These are phyloP conservation scores for Camelina hispida DNA, from an alignment of 345 rosid species.

Conservation along the genomic window DNA sequence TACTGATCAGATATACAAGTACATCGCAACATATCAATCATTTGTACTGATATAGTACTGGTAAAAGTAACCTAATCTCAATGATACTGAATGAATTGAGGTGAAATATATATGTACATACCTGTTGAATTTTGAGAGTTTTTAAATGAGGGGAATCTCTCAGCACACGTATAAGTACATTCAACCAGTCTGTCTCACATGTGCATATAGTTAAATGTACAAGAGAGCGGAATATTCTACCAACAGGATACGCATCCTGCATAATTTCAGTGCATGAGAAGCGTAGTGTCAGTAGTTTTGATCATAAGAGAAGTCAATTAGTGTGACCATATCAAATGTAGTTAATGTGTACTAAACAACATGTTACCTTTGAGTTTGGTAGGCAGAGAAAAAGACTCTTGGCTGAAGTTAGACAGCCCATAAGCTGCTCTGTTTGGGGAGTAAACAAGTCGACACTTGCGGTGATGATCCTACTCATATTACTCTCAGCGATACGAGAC, in stretches of 20 bases:
- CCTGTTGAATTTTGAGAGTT: background rate
- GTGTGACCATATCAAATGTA: background rate
- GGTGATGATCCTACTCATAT: background rate
- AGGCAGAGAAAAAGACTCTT: background rate
- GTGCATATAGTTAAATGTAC: background rate
- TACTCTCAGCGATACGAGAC: background rate
- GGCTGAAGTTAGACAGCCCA: background rate
- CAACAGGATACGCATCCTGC: conserved; percentile 3
- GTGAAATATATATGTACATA: background rate
- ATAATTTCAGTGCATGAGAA: background rate
- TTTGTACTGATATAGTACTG: background rate
- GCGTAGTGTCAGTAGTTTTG: background rate
- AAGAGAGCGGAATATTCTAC: background rate
- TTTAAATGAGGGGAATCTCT: background rate
- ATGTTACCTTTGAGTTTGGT: conserved; percentile 9
- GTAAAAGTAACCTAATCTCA: background rate
- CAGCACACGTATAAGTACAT: conserved; percentile 4
- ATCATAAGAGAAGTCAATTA: background rate
- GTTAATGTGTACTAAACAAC: background rate
- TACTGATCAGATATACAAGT: conserved; percentile 1
- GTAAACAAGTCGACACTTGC: background rate
- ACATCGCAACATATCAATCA: background rate
- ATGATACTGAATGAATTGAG: background rate
- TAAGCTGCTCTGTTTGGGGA: background rate
- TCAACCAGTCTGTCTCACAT: conserved; percentile 19